phyloP scores from a whole-genome alignment of 176 grass and related monocot species.

The Bothriochloa decipiens region DNA sequence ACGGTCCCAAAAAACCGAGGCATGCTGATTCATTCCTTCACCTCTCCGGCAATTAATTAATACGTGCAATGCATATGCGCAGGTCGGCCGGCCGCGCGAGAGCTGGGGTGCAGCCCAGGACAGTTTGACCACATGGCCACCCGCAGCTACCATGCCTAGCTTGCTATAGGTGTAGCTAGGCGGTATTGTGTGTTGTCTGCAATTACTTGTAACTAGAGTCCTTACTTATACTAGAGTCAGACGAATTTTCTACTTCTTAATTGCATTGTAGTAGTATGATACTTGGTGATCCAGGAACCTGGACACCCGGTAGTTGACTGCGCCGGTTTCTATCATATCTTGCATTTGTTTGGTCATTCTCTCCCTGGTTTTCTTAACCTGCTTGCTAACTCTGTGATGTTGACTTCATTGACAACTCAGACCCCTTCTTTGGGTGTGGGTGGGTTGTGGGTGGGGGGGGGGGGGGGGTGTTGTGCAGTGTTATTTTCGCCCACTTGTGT shows the following conservation, averaged over 20 bases:
- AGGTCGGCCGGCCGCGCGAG: conserved; percentile 15
- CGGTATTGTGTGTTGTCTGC: conserved; percentile 20
- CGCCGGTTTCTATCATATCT: neutral
- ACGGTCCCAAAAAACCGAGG: conserved; percentile 30
- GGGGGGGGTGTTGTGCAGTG: neutral
- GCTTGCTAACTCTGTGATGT: conserved; percentile 32
- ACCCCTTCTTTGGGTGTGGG: neutral
- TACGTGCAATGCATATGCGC: conserved; percentile 44
- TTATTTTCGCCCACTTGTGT: conserved; percentile 26
- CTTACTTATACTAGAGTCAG: no score
- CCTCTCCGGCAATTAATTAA: conserved; percentile 47
- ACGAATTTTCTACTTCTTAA: neutral
- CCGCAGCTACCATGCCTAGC: neutral
- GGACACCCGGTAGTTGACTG: conserved; percentile 33
- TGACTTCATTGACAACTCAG: conserved; percentile 40
- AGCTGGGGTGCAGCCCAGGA: neutral
- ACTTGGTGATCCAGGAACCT: conserved; percentile 18
- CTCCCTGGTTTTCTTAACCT: no score
- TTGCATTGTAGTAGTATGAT: neutral
- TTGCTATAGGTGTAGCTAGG: conserved; percentile 13
- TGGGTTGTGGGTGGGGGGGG: no score
- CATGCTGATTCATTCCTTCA: conserved; percentile 23
- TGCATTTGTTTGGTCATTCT: neutral
- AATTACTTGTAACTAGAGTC: neutral
- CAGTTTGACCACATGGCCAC: conserved; percentile 38